Percentiles rank a stretch among this genome's conserved stretches.
phyloP scores from a whole-genome alignment of 2,329 filamentous ascomycete genomes.

The Alternaria sp. region DNA sequence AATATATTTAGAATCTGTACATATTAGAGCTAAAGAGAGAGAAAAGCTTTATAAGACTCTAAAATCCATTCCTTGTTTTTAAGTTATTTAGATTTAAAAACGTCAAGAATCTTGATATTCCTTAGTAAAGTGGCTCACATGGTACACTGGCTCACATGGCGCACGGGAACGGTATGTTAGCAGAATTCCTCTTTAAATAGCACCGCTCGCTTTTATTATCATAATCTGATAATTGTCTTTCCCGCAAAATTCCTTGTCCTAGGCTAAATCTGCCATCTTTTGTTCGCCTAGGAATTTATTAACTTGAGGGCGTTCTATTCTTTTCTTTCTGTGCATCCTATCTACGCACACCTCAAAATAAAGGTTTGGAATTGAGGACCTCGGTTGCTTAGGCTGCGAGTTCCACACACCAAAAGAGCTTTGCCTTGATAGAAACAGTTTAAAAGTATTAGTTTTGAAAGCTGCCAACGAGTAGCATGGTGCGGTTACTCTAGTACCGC shows the following conservation, averaged over 20 bases:
- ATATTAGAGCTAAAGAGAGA: too few relatives aligned
- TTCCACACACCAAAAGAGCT: background rate
- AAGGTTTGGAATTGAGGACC: background rate
- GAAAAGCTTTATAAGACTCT: too few relatives aligned
- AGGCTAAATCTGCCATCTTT: background rate
- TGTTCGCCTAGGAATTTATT: background rate
- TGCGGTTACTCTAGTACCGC: background rate
- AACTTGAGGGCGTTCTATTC: background rate
- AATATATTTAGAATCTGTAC: too few relatives aligned
- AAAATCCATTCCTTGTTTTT: too few relatives aligned
- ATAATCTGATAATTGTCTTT: background rate
- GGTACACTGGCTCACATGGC: too few relatives aligned
- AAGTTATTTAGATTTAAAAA: too few relatives aligned
- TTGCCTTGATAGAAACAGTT: background rate
- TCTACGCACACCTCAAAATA: too few relatives aligned
- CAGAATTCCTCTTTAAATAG: background rate
- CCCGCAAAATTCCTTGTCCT: background rate
- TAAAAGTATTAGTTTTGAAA: background rate
- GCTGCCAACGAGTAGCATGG: too few relatives aligned
- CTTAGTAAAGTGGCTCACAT: too few relatives aligned
- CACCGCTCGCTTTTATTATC: background rate
- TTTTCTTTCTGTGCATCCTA: background rate
- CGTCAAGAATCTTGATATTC: too few relatives aligned
- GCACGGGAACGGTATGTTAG: too few relatives aligned
- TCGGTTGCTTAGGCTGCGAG: background rate